phyloP scores from a whole-genome alignment of 2,329 filamentous ascomycete species.

The Domatiomyces globalis region DNA sequence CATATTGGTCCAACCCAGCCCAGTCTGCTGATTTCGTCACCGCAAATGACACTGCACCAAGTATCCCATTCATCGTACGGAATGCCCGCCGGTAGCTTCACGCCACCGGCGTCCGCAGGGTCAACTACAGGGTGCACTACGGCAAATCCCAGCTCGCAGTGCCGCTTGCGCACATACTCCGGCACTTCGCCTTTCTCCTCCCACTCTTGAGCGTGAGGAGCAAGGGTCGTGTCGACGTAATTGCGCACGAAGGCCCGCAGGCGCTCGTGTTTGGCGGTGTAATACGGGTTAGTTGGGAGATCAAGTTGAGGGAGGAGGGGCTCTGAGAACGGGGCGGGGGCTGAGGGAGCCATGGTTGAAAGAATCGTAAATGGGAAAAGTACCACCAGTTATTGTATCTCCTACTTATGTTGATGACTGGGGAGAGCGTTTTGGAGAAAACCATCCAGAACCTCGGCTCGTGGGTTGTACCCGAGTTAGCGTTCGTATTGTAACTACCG shows the following conservation, averaged over 20 bases:
- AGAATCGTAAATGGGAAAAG: not conserved
- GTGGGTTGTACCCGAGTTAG: too few relatives aligned
- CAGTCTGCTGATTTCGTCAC: constrained; percentile 53
- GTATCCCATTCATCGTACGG: constrained; percentile 62
- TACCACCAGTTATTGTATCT: too few relatives aligned
- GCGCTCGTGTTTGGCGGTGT: constrained; percentile 47
- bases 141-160: constrained; percentile 52
- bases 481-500: too few relatives aligned
- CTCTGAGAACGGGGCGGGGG: constrained; percentile 52
- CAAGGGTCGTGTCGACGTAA: constrained; percentile 51
- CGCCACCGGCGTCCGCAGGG: constrained; percentile 50
- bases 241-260: constrained; percentile 55
- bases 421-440: not conserved
- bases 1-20: constrained; percentile 48
- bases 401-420: too few relatives aligned
- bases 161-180: constrained; percentile 47
- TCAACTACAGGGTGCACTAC: constrained; percentile 52
- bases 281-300: constrained; percentile 53
- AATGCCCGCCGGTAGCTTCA: constrained; percentile 50
- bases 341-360: constrained; percentile 7
- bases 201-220: constrained; percentile 53
- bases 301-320: constrained; percentile 58
- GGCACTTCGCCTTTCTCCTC: constrained; percentile 53
- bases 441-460: too few relatives aligned
- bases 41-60: constrained; percentile 54